Percentiles rank a stretch among this genome's conserved stretches.
Evolutionary conservation across 306 rosid species (phyloP).

Genomic region (Dryas drummondii): DNA sequence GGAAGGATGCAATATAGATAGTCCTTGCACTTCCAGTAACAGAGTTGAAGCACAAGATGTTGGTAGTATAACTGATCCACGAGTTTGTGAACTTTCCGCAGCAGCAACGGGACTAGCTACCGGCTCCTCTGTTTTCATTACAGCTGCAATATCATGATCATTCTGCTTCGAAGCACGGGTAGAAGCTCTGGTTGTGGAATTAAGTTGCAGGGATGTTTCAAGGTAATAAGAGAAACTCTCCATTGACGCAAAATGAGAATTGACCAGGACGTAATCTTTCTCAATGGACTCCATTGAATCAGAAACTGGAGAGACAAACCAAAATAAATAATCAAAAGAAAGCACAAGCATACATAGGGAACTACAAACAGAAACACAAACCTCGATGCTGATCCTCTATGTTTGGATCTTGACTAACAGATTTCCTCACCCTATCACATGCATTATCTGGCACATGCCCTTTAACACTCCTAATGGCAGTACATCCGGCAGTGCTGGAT

Average conservation of each 20-base stretch:
- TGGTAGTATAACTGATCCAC: slow-evolving; percentile 27
- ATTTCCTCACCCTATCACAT: slow-evolving; percentile 32
- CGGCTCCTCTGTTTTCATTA: slow-evolving; percentile 36
- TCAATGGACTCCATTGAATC: slow-evolving; percentile 78
- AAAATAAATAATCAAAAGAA: slow-evolving; percentile 23
- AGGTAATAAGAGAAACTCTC: slow-evolving; percentile 62
- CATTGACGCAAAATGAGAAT: slow-evolving; percentile 51
- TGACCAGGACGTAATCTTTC: slow-evolving; percentile 77
- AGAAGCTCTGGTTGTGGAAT: slow-evolving; percentile 39
- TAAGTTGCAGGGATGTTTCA: slow-evolving; percentile 53
- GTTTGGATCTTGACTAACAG: slow-evolving; percentile 32
- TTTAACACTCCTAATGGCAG: slow-evolving; percentile 15
- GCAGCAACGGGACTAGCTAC: slow-evolving; percentile 31
- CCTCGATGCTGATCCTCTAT: slow-evolving; percentile 55
- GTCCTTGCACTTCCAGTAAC: slow-evolving; percentile 52
- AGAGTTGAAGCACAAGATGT: slow-evolving; percentile 38
- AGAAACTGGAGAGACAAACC: slow-evolving; percentile 48
- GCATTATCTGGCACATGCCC: slow-evolving; percentile 33
- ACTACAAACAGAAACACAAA: slow-evolving; percentile 30
- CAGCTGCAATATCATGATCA: slow-evolving; percentile 34
- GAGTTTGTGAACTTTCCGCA: slow-evolving; percentile 31
- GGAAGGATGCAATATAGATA: slow-evolving; percentile 58
- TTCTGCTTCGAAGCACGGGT: slow-evolving; percentile 32
- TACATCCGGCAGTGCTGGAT: neutral
- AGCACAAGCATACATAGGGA: slow-evolving; percentile 15